Evolutionary conservation across 225 moss, liverwort and hornwort genomes (phyloP).

Genomic region (Bryoerythrophyllum caledonicum): DNA sequence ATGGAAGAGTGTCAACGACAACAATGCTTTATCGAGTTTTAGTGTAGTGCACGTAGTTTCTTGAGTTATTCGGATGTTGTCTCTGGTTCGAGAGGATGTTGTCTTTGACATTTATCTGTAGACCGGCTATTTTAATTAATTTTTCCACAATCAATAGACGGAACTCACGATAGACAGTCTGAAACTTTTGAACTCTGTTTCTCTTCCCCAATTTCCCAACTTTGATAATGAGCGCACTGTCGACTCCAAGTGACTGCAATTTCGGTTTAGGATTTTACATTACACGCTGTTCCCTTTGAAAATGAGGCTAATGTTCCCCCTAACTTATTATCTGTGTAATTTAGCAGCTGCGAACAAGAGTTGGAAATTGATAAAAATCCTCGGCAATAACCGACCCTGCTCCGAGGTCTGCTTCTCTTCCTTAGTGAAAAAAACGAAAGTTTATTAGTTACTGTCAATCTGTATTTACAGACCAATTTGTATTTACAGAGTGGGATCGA

Average conservation of each 20-base stretch:
- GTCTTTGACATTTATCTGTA: neutral
- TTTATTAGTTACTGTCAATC: neutral
- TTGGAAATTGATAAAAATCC: neutral
- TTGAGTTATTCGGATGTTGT: neutral
- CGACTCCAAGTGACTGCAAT: neutral
- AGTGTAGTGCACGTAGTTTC: slow-evolving; percentile 18
- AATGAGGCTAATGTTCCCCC: neutral
- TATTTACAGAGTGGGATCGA: neutral
- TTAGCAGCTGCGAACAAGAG: neutral
- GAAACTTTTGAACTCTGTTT: neutral
- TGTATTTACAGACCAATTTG: too few species aligned
- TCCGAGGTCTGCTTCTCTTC: neutral
- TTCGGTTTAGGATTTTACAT: neutral
- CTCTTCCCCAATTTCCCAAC: neutral
- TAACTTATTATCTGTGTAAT: neutral
- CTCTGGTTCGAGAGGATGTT: slow-evolving; percentile 12
- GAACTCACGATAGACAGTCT: neutral
- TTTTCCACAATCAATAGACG: slow-evolving; percentile 3
- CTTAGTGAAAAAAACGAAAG: neutral
- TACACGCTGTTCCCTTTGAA: neutral
- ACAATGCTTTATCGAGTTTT: slow-evolving; percentile 23
- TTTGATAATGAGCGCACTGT: neutral
- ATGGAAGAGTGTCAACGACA: slow-evolving; percentile 17
- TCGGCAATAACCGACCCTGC: neutral
- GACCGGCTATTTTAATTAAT: neutral